Conservation (phyloP, 495 filamentous ascomycete genomes). For the Lophiotrema nucula region DNA sequence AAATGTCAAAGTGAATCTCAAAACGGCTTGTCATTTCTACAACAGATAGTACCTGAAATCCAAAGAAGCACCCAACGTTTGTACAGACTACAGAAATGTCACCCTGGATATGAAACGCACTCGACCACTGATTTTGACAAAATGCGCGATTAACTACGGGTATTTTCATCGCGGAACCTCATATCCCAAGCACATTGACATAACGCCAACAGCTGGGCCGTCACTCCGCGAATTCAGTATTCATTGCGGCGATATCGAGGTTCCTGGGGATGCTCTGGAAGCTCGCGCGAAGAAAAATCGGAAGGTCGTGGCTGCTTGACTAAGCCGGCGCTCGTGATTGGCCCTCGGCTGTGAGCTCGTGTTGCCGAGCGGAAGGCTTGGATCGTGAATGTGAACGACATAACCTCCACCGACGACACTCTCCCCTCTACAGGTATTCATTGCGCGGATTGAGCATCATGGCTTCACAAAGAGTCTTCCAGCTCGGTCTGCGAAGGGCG, state of each 20-base stretch:
- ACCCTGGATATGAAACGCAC: conserved; percentile 51
- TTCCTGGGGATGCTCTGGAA: conserved; percentile 13
- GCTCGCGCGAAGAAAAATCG: conserved; percentile 20
- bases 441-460: conserved; percentile 20
- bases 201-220: conserved; percentile 33
- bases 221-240: conserved; percentile 27
- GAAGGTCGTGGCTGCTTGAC: conserved; percentile 1
- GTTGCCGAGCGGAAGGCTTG: conserved; percentile 12
- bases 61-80: too few relatives aligned
- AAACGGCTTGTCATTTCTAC: too few relatives aligned
- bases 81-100: too few relatives aligned
- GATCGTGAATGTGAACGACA: conserved; percentile 11
- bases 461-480: conserved; percentile 31
- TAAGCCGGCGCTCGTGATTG: conserved; percentile 31
- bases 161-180: conserved; percentile 39
- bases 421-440: conserved; percentile 17
- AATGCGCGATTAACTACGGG: conserved; percentile 52
- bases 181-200: conserved; percentile 28
- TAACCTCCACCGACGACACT: conserved; percentile 30
- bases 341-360: conserved; percentile 20
- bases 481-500: conserved; percentile 31
- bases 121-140: conserved; percentile 32
- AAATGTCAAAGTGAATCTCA: too few relatives aligned
- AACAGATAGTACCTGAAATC: too few relatives aligned
- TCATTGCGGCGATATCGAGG: conserved; percentile 33